These are phyloP conservation scores for Candida michaelii DNA, from an alignment of 805 yeast species.

Conservation along the genomic window DNA sequence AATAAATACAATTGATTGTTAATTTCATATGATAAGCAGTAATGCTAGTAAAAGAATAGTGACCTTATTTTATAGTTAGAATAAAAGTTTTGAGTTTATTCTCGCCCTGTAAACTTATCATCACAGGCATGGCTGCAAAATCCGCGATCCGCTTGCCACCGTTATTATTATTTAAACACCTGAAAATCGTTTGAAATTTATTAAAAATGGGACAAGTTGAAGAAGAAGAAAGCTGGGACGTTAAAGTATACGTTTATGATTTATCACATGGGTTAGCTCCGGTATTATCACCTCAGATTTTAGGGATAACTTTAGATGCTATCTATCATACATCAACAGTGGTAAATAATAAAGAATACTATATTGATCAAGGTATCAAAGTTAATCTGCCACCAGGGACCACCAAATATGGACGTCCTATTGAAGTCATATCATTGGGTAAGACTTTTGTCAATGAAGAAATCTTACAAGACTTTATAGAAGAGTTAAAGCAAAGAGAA, in stretches of 20 bases:
- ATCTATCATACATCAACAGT: conserved; percentile 67
- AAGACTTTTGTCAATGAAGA: conserved; percentile 52
- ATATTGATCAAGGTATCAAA: conserved; percentile 59
- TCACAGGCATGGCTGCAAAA: neutral
- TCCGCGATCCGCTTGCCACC: conserved; percentile 5
- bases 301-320: conserved; percentile 60
- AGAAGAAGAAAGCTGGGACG: conserved; percentile 34
- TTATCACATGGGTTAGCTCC: conserved; percentile 62
- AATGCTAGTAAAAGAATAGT: too few species aligned
- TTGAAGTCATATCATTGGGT: conserved; percentile 54
- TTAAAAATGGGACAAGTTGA: conserved; percentile 3
- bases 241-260: conserved; percentile 61
- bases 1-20: too few species aligned
- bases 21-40: too few species aligned
- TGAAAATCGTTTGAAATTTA: neutral
- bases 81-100: neutral
- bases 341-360: conserved; percentile 53
- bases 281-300: conserved; percentile 45
- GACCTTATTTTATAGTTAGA: neutral
- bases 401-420: conserved; percentile 61
- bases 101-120: too few species aligned
- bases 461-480: conserved; percentile 51
- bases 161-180: neutral
- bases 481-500: conserved; percentile 43
- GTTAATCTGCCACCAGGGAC: conserved; percentile 41